Percentiles rank a stretch among this genome's conserved stretches.
Evolutionary conservation across 192 early-diverging fungal species (phyloP).

Genomic region (Entrophospora sp.): DNA sequence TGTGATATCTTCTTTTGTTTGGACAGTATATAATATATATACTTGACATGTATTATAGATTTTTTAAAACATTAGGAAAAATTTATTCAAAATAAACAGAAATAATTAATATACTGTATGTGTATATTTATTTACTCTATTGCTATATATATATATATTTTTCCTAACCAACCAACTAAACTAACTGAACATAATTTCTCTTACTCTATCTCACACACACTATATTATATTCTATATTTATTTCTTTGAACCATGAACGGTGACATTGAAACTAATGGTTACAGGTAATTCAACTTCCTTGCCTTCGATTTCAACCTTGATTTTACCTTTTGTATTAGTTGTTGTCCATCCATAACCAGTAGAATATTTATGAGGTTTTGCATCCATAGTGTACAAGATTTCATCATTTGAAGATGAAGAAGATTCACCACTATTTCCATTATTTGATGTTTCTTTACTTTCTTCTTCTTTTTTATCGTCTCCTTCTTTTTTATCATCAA

Average conservation of each 20-base stretch:
- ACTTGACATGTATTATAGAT: no score
- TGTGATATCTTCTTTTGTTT: no score
- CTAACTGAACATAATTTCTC: no score
- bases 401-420: not conserved
- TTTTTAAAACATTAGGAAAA: no score
- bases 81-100: no score
- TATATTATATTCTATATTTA: no score
- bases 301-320: conserved; percentile 16
- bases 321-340: not conserved
- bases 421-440: not conserved
- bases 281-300: conserved; percentile 18
- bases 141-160: no score
- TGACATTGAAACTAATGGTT: conserved; percentile 18
- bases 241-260: conserved; percentile 15
- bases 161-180: no score
- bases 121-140: no score
- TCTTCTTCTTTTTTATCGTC: not conserved
- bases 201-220: no score
- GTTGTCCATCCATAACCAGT: conserved; percentile 16
- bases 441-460: not conserved
- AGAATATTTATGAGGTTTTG: conserved; percentile 3
- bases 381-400: conserved; percentile 5
- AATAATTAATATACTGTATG: no score
- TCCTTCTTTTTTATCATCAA: not conserved
- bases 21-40: no score